Evolutionary conservation across 257 asterid genomes (phyloP).

Genomic region (Linderniella brevidens): DNA sequence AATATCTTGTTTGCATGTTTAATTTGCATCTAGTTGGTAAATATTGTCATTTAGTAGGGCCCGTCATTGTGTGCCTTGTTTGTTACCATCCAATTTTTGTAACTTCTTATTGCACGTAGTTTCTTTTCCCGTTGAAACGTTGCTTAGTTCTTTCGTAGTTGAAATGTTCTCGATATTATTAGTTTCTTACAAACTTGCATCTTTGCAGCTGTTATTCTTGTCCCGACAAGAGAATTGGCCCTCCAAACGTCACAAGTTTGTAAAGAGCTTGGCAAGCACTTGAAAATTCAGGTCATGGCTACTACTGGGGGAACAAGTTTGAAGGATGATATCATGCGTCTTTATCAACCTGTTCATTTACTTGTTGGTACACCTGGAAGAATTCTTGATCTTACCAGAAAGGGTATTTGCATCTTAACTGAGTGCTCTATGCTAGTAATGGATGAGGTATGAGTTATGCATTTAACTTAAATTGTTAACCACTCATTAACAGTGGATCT

Average conservation of each 20-base stretch:
- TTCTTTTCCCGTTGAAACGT: neutral
- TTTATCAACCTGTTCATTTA: slow-evolving; percentile 61
- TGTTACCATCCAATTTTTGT: no score
- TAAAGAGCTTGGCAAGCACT: slow-evolving; percentile 69
- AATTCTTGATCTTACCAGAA: slow-evolving; percentile 53
- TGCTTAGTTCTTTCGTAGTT: neutral
- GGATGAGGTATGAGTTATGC: slow-evolving; percentile 42
- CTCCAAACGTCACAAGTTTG: slow-evolving; percentile 78
- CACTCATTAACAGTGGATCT: no score
- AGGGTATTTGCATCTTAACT: slow-evolving; percentile 39
- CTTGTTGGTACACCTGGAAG: slow-evolving; percentile 77
- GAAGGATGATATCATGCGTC: slow-evolving; percentile 66
- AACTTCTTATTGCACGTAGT: no score
- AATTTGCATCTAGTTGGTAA: no score
- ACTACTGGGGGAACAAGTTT: slow-evolving; percentile 72
- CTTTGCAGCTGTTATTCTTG: no score
- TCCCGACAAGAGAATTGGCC: slow-evolving; percentile 80
- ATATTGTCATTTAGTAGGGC: no score
- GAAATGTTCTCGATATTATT: neutral
- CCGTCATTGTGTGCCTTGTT: no score
- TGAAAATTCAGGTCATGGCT: slow-evolving; percentile 57
- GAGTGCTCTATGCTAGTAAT: slow-evolving; percentile 51
- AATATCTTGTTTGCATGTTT: no score
- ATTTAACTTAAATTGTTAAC: no score
- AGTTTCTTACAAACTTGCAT: slow-evolving; percentile 8